A percentile compares a stretch with the other conserved stretches of the same genome.
Evolutionary conservation across 306 rosid genomes (phyloP).

Genomic region (Cicer arietinum): DNA sequence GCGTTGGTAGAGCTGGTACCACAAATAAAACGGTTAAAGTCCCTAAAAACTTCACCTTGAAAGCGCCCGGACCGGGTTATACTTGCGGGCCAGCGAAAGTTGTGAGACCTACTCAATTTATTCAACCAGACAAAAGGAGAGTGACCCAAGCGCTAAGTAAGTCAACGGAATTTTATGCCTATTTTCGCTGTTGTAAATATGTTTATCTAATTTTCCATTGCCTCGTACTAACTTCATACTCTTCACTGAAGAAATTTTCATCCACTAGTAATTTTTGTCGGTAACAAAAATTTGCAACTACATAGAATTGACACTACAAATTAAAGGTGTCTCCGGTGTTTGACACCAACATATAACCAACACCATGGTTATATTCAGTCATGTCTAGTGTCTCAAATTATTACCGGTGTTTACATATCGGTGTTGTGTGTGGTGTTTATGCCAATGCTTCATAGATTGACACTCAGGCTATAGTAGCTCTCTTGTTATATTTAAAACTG

Average conservation of each 20-base stretch:
- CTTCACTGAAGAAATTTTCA: background rate
- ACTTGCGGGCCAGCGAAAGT: slow-evolving; percentile 73
- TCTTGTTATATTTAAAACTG: slow-evolving; percentile 1
- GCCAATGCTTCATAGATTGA: too few species aligned
- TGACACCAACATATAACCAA: background rate
- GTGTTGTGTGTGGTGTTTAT: too few species aligned
- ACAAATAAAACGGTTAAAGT: slow-evolving; percentile 68
- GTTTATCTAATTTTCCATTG: background rate
- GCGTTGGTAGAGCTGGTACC: slow-evolving; percentile 83
- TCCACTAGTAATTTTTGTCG: background rate
- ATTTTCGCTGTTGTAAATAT: slow-evolving; percentile 13
- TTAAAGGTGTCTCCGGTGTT: background rate
- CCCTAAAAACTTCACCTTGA: slow-evolving; percentile 79
- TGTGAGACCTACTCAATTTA: slow-evolving; percentile 63
- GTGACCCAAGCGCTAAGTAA: slow-evolving; percentile 82
- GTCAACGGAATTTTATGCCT: slow-evolving; percentile 40
- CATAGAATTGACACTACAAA: too few species aligned
- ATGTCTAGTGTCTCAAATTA: too few species aligned
- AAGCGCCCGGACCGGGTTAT: slow-evolving; percentile 90
- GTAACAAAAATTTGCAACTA: slow-evolving; percentile 5
- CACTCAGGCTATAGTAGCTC: background rate
- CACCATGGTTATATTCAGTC: too few species aligned
- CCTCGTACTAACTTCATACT: background rate
- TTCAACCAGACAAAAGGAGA: slow-evolving; percentile 72
- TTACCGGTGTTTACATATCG: too few species aligned